Evolutionary conservation across 805 yeast genomes (phyloP), one percentile per base, ranked within the genome.

Genomic region (Tetrapisispora phaffii): DNA sequence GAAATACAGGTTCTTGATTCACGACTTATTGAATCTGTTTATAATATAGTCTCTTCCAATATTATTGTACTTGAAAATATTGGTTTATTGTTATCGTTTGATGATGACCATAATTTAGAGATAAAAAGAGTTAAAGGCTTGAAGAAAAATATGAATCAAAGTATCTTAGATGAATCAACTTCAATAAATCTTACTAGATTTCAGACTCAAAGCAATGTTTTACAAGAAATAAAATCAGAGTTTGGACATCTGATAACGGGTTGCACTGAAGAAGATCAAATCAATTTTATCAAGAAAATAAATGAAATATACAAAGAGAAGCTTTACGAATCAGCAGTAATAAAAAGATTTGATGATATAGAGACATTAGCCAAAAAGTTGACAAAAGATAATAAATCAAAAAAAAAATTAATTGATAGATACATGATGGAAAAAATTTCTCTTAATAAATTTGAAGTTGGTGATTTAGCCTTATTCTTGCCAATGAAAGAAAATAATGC

Each of bases 301-400:
- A 47, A 63, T 6, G 56, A 58, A 42, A 47, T 69, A 17, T 64
- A 62, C 35, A 49, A 44, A 32, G 39, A 47, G 31, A 50, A 59
- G 40, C 39, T 66, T 9, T 67, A 62, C 40, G 66, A 68, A 32
- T 60, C 66, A 13, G 67, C 76, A 13, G 76, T 88, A 2, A 73
- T 80, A 33, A 79, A 82, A 58, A 70, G 98, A 47, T 89, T 93
- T 56, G 77, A 75, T 45, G 97, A 90, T 57, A 94, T 90, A 42
- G 97, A 93, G 60, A 77, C 82, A 6, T 72, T 89, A 54, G 97
- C 97, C 2, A 80, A 93, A 56, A 84, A 79, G 57, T 72, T 85
- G 48, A 85, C 89, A 46, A 82, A 81, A 56, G 82, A 76, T 49
- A 53, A 74, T 20, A 65, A 67, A 39, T 57, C 54, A 23, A 61